These are phyloP conservation scores for Rubus idaeus DNA, from an alignment of 306 rosid genomes.

Conservation along the genomic window DNA sequence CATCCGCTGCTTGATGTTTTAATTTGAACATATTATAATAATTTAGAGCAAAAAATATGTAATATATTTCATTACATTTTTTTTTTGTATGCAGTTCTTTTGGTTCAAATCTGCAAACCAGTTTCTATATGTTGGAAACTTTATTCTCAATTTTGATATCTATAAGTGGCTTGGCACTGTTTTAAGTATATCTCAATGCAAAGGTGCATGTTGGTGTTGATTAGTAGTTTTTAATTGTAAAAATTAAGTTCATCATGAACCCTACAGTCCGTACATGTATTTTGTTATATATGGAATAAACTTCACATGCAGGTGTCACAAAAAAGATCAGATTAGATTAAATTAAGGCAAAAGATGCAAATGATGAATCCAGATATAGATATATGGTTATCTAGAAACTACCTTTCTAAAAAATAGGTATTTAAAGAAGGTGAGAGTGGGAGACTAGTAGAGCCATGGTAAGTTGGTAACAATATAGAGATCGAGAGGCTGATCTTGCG, in stretches of 20 bases:
- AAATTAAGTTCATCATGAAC: not conserved
- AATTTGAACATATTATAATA: not conserved
- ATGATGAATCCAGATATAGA: not conserved
- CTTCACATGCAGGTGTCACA: no score
- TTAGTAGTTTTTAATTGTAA: not conserved
- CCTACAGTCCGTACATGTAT: no score
- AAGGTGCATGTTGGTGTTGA: not conserved
- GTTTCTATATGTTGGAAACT: not conserved
- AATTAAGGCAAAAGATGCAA: not conserved
- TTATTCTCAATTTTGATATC: not conserved
- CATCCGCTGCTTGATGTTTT: not conserved
- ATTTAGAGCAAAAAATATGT: not conserved
- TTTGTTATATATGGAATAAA: no score
- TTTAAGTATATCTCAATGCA: not conserved
- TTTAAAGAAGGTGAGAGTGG: no score
- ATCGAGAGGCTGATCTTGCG: no score
- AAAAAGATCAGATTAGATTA: not conserved
- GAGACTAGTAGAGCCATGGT: no score
- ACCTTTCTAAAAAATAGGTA: no score
- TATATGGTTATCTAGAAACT: not conserved
- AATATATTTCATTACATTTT: not conserved
- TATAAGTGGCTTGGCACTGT: not conserved
- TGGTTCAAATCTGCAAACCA: not conserved
- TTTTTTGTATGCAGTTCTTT: no score
- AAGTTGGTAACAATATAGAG: no score